Evolutionary conservation across 495 filamentous ascomycete genomes (phyloP).

Genomic region (Hyaloscypha hepaticicola): DNA sequence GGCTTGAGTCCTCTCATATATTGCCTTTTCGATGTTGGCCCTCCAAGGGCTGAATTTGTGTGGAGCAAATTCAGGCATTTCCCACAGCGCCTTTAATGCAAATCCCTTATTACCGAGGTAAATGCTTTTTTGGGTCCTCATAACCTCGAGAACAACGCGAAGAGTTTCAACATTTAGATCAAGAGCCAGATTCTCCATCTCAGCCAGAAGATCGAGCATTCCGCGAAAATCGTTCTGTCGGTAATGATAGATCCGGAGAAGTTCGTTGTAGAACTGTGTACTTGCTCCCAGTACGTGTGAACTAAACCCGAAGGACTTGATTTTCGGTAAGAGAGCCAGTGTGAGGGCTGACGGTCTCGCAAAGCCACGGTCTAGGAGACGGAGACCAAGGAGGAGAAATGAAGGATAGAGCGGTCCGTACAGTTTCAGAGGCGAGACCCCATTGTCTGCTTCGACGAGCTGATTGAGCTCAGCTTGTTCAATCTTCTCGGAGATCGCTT

Average conservation of each 20-base stretch:
- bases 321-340: slow-evolving; percentile 61
- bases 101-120: slow-evolving; percentile 16
- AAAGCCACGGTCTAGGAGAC: slow-evolving; percentile 61
- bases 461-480: neutral
- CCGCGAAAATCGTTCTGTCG: slow-evolving; percentile 59
- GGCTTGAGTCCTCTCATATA: slow-evolving; percentile 1
- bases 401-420: slow-evolving; percentile 67
- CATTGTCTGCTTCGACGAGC: slow-evolving; percentile 1
- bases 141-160: slow-evolving; percentile 43
- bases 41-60: slow-evolving; percentile 21
- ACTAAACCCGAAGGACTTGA: slow-evolving; percentile 67
- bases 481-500: slow-evolving; percentile 14
- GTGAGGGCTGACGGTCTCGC: slow-evolving; percentile 56
- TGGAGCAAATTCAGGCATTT: slow-evolving; percentile 26
- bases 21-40: slow-evolving; percentile 10
- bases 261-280: slow-evolving; percentile 71
- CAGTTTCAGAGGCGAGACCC: slow-evolving; percentile 34
- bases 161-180: slow-evolving; percentile 58
- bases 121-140: slow-evolving; percentile 10
- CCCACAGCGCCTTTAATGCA: slow-evolving; percentile 24
- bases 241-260: slow-evolving; percentile 63
- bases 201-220: slow-evolving; percentile 61
- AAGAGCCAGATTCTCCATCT: slow-evolving; percentile 76
- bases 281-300: slow-evolving; percentile 74
- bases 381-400: slow-evolving; percentile 61